Evolutionary conservation across 345 rosid genomes (phyloP).

Genomic region (Salix viminalis): DNA sequence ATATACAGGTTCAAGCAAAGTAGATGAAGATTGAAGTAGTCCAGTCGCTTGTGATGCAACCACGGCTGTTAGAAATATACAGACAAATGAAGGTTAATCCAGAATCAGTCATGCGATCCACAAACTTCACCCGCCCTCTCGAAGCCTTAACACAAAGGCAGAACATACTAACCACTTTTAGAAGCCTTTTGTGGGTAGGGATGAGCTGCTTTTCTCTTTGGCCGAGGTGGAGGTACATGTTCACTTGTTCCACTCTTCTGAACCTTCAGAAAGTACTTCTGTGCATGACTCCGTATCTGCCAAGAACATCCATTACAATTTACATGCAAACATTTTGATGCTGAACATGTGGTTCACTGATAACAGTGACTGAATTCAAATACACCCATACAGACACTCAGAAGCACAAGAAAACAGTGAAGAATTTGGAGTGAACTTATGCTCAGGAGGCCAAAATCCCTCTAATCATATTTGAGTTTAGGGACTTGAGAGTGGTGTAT

Average conservation of each 20-base stretch:
- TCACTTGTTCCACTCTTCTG: constrained; percentile 84
- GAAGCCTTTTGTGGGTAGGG: constrained; percentile 95
- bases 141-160: not conserved
- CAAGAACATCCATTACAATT: constrained; percentile 14
- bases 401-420: not conserved
- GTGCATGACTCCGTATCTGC: constrained; percentile 97
- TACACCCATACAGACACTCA: not conserved
- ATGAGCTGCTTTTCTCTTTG: constrained; percentile 87
- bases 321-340: constrained; percentile 7
- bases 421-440: not conserved
- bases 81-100: constrained; percentile 11
- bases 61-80: constrained; percentile 32
- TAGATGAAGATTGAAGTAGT: constrained; percentile 45
- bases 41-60: constrained; percentile 39
- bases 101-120: constrained; percentile 1
- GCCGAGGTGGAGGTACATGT: constrained; percentile 94
- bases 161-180: constrained; percentile 44
- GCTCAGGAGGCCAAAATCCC: not conserved
- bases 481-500: not conserved
- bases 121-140: not conserved
- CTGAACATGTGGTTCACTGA: not conserved
- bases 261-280: constrained; percentile 84
- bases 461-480: not conserved
- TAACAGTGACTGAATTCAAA: not conserved
- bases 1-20: constrained; percentile 45